These are phyloP conservation scores for Epichloe festucae DNA, from an alignment of 2,329 filamentous ascomycete species.

Conservation along the genomic window DNA sequence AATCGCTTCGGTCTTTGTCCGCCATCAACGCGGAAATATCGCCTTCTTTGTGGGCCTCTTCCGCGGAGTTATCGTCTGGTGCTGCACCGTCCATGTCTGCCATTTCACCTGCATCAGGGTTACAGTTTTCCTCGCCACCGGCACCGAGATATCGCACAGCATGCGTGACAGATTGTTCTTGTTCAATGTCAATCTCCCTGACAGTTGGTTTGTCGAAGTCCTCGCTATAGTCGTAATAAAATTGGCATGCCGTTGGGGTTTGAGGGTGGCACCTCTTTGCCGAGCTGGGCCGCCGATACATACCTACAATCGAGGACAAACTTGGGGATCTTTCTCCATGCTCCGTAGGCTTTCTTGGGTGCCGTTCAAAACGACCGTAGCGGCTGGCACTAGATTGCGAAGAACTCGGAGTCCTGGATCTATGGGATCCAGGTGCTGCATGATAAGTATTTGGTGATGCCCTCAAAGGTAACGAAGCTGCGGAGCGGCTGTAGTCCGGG, in stretches of 20 bases:
- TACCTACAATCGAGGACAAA: conserved; percentile 36
- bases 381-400: conserved; percentile 15
- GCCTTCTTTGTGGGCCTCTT: not conserved
- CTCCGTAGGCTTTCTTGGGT: conserved; percentile 23
- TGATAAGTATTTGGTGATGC: conserved; percentile 15
- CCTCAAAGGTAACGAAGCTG: conserved; percentile 23
- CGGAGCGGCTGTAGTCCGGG: conserved; percentile 27
- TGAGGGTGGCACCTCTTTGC: conserved; percentile 15
- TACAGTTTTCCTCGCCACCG: not conserved
- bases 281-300: conserved; percentile 25
- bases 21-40: not conserved
- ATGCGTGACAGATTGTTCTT: conserved; percentile 8
- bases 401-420: conserved; percentile 25
- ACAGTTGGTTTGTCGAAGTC: conserved; percentile 28
- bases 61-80: not conserved
- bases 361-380: conserved; percentile 15
- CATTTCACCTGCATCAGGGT: not conserved
- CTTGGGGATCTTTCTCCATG: conserved; percentile 31
- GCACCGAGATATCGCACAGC: not conserved
- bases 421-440: conserved; percentile 9
- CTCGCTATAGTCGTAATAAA: conserved; percentile 42
- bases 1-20: not conserved
- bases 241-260: conserved; percentile 20
- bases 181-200: conserved; percentile 7
- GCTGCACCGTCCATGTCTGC: not conserved